phyloP scores from a whole-genome alignment of 805 yeast species.

The Lipomyces chichibuensis region DNA sequence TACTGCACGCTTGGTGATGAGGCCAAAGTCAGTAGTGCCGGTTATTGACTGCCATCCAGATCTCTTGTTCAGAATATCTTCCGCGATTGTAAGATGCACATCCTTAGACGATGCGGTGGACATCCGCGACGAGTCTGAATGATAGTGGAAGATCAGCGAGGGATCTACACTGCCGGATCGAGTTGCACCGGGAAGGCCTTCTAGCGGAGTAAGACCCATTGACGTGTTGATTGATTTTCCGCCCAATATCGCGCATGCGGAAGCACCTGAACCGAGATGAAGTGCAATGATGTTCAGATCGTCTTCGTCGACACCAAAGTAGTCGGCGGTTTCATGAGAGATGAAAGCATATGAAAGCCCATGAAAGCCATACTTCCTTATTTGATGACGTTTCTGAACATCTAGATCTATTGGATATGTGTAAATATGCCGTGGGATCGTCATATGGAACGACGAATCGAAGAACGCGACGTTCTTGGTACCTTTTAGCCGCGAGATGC shows the following conservation, averaged over 20 bases:
- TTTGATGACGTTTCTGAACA: constrained; percentile 25
- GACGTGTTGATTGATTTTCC: constrained; percentile 35
- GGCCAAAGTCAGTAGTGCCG: constrained; percentile 36
- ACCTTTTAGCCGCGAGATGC: constrained; percentile 15
- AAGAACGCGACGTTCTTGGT: constrained; percentile 34
- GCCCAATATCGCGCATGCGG: constrained; percentile 32
- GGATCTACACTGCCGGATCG: constrained; percentile 36
- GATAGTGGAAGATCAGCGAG: constrained; percentile 33
- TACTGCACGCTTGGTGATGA: constrained; percentile 19
- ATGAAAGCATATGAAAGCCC: constrained; percentile 35
- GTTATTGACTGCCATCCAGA: constrained; percentile 34
- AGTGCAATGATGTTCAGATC: constrained; percentile 31
- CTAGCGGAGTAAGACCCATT: constrained; percentile 37
- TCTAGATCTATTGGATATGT: constrained; percentile 33
- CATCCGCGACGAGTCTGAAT: constrained; percentile 31
- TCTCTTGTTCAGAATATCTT: constrained; percentile 33
- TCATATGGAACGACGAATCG: constrained; percentile 34
- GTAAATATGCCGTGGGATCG: constrained; percentile 30
- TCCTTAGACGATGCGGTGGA: constrained; percentile 32
- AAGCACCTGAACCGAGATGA: constrained; percentile 37
- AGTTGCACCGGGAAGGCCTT: constrained; percentile 37
- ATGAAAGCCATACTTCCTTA: constrained; percentile 35
- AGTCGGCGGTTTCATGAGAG: constrained; percentile 14
- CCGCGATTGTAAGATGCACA: constrained; percentile 33
- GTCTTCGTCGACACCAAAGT: constrained; percentile 5